A percentile compares a stretch with the other conserved stretches of the same genome.
Conservation (phyloP, 768 basidiomycete genomes). For the Lyophyllum shimeji region DNA sequence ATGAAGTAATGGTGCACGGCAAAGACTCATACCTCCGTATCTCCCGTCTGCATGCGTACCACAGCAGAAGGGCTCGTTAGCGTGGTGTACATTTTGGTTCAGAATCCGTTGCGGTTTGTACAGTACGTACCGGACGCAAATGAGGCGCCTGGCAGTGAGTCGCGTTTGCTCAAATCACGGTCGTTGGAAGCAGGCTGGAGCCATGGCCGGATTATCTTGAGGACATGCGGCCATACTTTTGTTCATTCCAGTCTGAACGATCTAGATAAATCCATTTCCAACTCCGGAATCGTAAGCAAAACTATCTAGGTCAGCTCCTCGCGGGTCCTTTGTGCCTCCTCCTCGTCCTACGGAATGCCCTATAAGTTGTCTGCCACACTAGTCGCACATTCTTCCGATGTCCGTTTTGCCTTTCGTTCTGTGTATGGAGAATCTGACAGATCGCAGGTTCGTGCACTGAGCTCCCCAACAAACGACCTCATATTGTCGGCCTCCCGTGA, state of each 20-base stretch:
- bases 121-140: no score
- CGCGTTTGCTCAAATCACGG: no score
- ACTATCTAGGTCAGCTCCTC: not conserved
- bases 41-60: conserved; percentile 57
- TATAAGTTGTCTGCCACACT: conserved; percentile 80
- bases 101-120: conserved; percentile 1
- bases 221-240: conserved; percentile 11
- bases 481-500: conserved; percentile 92
- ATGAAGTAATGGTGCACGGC: conserved; percentile 88
- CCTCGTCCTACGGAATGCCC: conserved; percentile 36
- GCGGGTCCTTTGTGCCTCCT: conserved; percentile 1
- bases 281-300: conserved; percentile 25
- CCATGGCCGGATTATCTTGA: not conserved
- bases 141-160: no score
- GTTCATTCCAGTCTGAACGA: not conserved
- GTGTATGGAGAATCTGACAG: conserved; percentile 15
- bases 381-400: conserved; percentile 70
- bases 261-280: conserved; percentile 21
- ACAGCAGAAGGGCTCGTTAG: conserved; percentile 78
- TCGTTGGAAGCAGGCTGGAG: no score
- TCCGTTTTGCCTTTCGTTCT: conserved; percentile 36
- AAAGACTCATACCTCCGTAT: conserved; percentile 87
- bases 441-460: conserved; percentile 78
- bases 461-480: conserved; percentile 71
- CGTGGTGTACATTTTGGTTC: conserved; percentile 69